Base-by-base conservation (phyloP, 129 eudicot genomes). In the Cynara cardunculus region DNA sequence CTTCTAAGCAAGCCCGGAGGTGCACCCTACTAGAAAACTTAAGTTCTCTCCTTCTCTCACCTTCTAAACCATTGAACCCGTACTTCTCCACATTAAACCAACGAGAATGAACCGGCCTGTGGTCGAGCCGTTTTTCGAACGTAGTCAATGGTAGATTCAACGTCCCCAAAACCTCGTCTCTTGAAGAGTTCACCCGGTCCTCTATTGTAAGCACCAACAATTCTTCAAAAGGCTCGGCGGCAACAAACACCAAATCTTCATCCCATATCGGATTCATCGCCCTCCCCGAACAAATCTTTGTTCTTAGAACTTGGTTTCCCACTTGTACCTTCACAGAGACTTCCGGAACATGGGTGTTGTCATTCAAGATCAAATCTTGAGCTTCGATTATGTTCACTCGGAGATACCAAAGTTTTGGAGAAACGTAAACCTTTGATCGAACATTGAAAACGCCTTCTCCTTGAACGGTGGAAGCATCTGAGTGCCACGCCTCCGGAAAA, bases 171-270 rank as follows among this genome's bases (percentile, higher is more conserved):
- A 82, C 75, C 28, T 87, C 90, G 31, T 89, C 90, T 31, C 78
- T 87, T 6, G 89, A 76, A n/a, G 82, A 69, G 39, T 84, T 80
- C 3, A 80, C 90, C 8, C 76, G 81, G 79, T 89, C 89, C 73
- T 87, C 89, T n/a, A 89, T 78, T 2, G 83, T 83, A 4, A 89
- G 78, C 19, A 87, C 71, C 53, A 89, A 68, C 24, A 82, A 83
- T 69, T 89, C 93, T 65, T 89, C 93, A 13, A 89, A 89, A 0
- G 93, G 93, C 67, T 89, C 93, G 0, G 93, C 93, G 1, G 82
- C 90, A 5, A 87, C 90, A 61, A 87, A 89, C 5, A 89, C 86
- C 62, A 89, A 76, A 82, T 89, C 93, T 70, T 89, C 93, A 26
- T 89, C 85, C 93, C 93, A 89, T 8, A 87, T 34, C 16, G 93